Percentiles rank a stretch among this genome's conserved stretches.
These are phyloP conservation scores for Neocallimastix lanati DNA, from an alignment of 192 early-diverging fungal genomes.

Conservation along the genomic window DNA sequence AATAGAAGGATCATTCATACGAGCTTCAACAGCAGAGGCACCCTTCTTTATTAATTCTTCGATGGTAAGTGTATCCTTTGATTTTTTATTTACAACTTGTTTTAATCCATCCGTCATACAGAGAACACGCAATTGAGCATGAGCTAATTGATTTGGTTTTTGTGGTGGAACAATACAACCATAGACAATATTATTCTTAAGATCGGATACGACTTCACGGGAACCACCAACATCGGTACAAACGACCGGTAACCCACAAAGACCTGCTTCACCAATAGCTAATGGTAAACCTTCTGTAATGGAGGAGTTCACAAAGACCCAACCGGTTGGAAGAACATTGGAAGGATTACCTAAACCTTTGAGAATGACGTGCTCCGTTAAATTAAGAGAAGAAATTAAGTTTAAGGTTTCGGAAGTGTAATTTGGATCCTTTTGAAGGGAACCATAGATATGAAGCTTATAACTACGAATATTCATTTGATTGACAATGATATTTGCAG, in stretches of 20 bases:
- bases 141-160: slow-evolving; percentile 15
- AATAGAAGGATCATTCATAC: slow-evolving; percentile 14
- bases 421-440: slow-evolving; percentile 16
- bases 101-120: slow-evolving; percentile 16
- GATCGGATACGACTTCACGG: slow-evolving; percentile 12
- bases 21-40: slow-evolving; percentile 1
- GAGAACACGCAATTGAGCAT: slow-evolving; percentile 14
- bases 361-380: slow-evolving; percentile 14
- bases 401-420: slow-evolving; percentile 14
- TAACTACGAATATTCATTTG: slow-evolving; percentile 17
- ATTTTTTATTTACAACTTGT: slow-evolving; percentile 1
- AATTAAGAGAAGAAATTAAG: slow-evolving; percentile 11
- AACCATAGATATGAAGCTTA: slow-evolving; percentile 21
- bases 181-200: slow-evolving; percentile 7
- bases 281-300: slow-evolving; percentile 18
- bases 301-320: slow-evolving; percentile 25
- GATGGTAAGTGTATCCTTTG: neutral
- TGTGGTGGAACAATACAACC: slow-evolving; percentile 17
- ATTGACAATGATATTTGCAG: slow-evolving; percentile 18
- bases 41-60: slow-evolving; percentile 12
- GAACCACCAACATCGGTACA: slow-evolving; percentile 16
- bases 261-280: slow-evolving; percentile 13
- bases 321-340: slow-evolving; percentile 17
- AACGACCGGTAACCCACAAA: slow-evolving; percentile 15
- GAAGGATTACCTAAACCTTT: slow-evolving; percentile 19